phyloP scores from a whole-genome alignment of 2,329 filamentous ascomycete species.

The Calcarisporium arbuscula region DNA sequence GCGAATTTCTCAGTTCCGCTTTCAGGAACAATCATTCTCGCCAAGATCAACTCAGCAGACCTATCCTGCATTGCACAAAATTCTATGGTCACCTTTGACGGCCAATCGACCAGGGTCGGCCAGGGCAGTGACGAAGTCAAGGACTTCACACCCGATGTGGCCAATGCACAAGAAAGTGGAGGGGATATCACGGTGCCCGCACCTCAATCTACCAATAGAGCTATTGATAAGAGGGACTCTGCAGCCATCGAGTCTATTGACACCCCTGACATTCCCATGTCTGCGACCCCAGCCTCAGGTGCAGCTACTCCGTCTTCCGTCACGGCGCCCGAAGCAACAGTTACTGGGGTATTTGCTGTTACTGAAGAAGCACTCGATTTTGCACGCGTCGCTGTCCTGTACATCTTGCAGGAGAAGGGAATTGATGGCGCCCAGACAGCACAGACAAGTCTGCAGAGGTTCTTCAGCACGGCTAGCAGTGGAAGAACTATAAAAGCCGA shows the following conservation, averaged over 20 bases:
- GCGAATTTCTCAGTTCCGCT: constrained; percentile 72
- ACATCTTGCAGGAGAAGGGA: constrained; percentile 50
- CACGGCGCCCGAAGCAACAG: constrained; percentile 1
- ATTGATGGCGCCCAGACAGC: constrained; percentile 45
- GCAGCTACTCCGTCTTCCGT: too few relatives aligned
- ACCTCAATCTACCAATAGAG: not conserved
- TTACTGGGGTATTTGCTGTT: constrained; percentile 33
- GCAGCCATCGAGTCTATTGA: not conserved
- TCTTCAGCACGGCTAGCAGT: constrained; percentile 40
- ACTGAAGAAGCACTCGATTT: constrained; percentile 57
- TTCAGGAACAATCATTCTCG: constrained; percentile 61
- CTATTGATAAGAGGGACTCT: not conserved
- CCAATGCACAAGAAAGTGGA: not conserved
- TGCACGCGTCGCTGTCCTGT: constrained; percentile 55
- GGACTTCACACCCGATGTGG: constrained; percentile 12
- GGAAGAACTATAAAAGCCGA: constrained; percentile 18
- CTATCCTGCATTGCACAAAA: constrained; percentile 83
- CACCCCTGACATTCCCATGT: not conserved
- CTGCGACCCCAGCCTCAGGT: too few relatives aligned
- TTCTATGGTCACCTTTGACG: constrained; percentile 77
- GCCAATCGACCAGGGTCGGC: constrained; percentile 34
- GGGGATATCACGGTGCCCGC: not conserved
- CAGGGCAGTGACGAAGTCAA: constrained; percentile 19
- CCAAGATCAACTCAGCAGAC: constrained; percentile 67
- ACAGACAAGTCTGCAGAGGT: constrained; percentile 46